Percentiles rank a stretch among this genome's conserved stretches.
Evolutionary conservation across 2,329 filamentous ascomycete genomes (phyloP).

Genomic region (Daldinia eschscholtzii): DNA sequence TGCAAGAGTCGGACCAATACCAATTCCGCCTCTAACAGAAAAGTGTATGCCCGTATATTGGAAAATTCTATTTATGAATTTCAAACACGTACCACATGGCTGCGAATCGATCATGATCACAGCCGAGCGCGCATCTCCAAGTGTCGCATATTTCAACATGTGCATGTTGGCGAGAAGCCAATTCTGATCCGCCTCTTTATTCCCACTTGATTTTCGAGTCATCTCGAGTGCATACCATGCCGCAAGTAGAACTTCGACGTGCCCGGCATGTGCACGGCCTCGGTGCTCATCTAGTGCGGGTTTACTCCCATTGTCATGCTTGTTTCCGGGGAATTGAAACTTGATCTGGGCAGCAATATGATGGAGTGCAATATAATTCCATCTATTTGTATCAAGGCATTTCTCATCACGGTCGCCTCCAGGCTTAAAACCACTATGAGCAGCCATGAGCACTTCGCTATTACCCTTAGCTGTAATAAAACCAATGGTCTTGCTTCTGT

Average conservation of each 20-base stretch:
- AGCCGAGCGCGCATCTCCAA: slow-evolving; percentile 27
- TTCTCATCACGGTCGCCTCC: slow-evolving; percentile 24
- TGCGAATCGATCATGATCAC: slow-evolving; percentile 46
- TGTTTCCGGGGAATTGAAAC: slow-evolving; percentile 42
- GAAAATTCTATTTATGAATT: slow-evolving; percentile 41
- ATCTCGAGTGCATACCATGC: slow-evolving; percentile 36
- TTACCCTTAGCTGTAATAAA: slow-evolving; percentile 35
- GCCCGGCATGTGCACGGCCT: slow-evolving; percentile 46
- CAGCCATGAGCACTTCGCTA: slow-evolving; percentile 38
- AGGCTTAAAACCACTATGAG: slow-evolving; percentile 40
- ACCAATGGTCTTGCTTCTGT: slow-evolving; percentile 44
- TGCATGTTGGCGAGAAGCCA: slow-evolving; percentile 31
- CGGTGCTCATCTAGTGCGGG: slow-evolving; percentile 29
- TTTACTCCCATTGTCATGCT: slow-evolving; percentile 37
- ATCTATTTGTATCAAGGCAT: slow-evolving; percentile 41
- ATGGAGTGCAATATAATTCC: slow-evolving; percentile 42
- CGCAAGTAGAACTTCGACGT: slow-evolving; percentile 46
- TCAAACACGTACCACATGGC: slow-evolving; percentile 41
- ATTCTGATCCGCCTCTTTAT: slow-evolving; percentile 13
- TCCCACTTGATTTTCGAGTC: background rate
- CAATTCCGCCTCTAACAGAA: slow-evolving; percentile 25
- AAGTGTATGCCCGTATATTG: slow-evolving; percentile 43
- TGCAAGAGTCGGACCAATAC: slow-evolving; percentile 42
- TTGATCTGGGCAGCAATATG: slow-evolving; percentile 36
- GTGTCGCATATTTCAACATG: slow-evolving; percentile 12